Evolutionary conservation across 257 asterid species (phyloP).

Genomic region (Paulownia fortunei): DNA sequence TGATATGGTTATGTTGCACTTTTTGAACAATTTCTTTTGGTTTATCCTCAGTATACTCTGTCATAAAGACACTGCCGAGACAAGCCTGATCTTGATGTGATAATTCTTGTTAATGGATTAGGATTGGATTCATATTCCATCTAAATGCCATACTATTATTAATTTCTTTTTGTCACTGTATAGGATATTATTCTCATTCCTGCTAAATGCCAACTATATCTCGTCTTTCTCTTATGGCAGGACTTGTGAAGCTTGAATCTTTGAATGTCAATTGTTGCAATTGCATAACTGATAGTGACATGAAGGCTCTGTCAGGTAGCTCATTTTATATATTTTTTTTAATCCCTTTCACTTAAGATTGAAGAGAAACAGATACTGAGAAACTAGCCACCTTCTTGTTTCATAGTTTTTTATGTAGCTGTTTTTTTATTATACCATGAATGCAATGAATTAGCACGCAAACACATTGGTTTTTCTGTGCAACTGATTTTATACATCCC

Average conservation of each 20-base stretch:
- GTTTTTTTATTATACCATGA: neutral
- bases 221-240: constrained; percentile 48
- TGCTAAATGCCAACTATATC: constrained; percentile 9
- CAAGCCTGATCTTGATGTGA: neutral
- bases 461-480: neutral
- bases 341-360: neutral
- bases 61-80: neutral
- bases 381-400: neutral
- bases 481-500: too few relatives aligned
- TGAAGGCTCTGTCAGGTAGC: constrained; percentile 84
- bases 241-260: constrained; percentile 80
- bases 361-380: neutral
- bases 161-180: neutral
- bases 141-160: neutral
- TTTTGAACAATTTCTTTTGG: neutral
- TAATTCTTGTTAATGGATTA: neutral
- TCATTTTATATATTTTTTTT: too few relatives aligned
- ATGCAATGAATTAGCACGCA: neutral
- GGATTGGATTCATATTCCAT: constrained; percentile 3
- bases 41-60: neutral
- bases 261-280: constrained; percentile 92
- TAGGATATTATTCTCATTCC: neutral
- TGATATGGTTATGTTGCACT: neutral
- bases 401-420: neutral
- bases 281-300: constrained; percentile 87